Evolutionary conservation across 345 rosid species (phyloP).

Genomic region (Geranium rotundifolium): DNA sequence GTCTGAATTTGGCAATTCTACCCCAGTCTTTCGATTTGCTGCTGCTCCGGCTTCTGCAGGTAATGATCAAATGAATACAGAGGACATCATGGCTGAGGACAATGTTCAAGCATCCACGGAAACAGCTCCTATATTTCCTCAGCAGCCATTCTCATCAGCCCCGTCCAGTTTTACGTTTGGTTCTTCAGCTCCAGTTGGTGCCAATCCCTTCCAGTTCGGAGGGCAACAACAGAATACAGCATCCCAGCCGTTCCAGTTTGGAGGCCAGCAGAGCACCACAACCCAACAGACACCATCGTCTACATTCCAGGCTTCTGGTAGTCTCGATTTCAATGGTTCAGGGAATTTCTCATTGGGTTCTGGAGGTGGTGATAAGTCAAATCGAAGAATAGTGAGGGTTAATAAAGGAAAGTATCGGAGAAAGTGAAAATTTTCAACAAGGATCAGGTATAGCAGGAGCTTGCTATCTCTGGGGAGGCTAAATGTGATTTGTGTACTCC

Average conservation of each 20-base stretch:
- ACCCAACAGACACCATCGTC: slow-evolving; percentile 17
- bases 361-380: slow-evolving; percentile 60
- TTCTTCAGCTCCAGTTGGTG: not conserved
- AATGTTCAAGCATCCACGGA: slow-evolving; percentile 44
- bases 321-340: slow-evolving; percentile 50
- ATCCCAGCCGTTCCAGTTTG: too few species aligned
- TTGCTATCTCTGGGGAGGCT: not conserved
- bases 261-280: too few species aligned
- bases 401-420: slow-evolving; percentile 31
- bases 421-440: slow-evolving; percentile 19
- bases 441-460: not conserved
- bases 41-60: slow-evolving; percentile 30
- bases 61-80: slow-evolving; percentile 66
- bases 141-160: slow-evolving; percentile 28
- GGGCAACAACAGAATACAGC: slow-evolving; percentile 7
- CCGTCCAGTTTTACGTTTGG: slow-evolving; percentile 16
- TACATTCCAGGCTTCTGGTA: slow-evolving; percentile 56
- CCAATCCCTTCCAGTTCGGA: slow-evolving; percentile 59
- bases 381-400: slow-evolving; percentile 38
- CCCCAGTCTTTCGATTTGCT: slow-evolving; percentile 18
- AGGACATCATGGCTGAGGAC: slow-evolving; percentile 91
- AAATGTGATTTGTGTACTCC: not conserved
- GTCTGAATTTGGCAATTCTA: slow-evolving; percentile 20
- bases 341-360: slow-evolving; percentile 81
- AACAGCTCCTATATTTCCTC: slow-evolving; percentile 36